Evolutionary conservation across 345 rosid species (phyloP).

Genomic region (Heritiera littoralis): DNA sequence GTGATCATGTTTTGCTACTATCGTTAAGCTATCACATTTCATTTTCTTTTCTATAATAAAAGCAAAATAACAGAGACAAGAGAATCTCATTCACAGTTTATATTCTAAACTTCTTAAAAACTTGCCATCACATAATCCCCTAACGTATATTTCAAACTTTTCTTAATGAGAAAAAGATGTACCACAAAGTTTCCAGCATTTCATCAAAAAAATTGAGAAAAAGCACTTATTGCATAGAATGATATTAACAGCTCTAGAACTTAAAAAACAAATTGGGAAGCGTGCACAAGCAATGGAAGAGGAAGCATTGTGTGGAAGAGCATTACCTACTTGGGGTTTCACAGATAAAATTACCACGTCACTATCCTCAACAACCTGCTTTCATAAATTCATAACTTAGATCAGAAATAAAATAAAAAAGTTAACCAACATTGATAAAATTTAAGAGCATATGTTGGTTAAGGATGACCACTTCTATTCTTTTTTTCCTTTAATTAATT

Average conservation of each 20-base stretch:
- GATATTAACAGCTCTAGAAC: not conserved
- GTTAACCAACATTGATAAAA: not conserved
- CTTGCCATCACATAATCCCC: not conserved
- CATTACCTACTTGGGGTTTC: constrained; percentile 84
- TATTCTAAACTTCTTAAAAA: not conserved
- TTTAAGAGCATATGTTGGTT: not conserved
- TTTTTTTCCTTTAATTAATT: not conserved
- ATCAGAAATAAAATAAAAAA: not conserved
- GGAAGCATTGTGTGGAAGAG: not conserved
- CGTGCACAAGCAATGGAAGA: not conserved
- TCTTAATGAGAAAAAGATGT: not conserved
- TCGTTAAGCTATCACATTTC: not conserved
- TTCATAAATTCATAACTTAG: constrained; percentile 17
- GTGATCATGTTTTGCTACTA: not conserved
- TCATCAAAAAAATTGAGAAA: not conserved
- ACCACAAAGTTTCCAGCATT: not conserved
- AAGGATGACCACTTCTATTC: not conserved
- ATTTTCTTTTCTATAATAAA: not conserved
- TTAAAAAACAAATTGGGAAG: not conserved
- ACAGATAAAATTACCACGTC: constrained; percentile 87
- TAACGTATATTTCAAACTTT: not conserved
- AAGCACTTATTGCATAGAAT: not conserved
- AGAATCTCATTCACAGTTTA: not conserved
- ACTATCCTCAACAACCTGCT: constrained; percentile 73
- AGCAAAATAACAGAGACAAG: not conserved